A percentile compares a stretch with the other conserved stretches of the same genome.
These are phyloP conservation scores for Plasmodium ovale DNA, from an alignment of 169 alveolate species.

Conservation along the genomic window DNA sequence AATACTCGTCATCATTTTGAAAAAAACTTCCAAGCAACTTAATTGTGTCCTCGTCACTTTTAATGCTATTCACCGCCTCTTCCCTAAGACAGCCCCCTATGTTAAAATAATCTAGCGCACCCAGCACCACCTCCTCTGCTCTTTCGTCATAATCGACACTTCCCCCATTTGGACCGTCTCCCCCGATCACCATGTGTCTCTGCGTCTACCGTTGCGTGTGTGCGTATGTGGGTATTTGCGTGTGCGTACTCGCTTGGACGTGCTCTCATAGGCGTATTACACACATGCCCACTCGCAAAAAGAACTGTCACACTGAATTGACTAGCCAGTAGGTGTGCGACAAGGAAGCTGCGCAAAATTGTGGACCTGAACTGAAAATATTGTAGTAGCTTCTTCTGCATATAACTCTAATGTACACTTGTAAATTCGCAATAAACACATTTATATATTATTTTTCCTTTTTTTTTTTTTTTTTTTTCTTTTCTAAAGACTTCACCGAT, in stretches of 20 bases:
- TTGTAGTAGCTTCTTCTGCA: background rate
- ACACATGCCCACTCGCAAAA: too few relatives aligned
- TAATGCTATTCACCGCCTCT: conserved; percentile 23
- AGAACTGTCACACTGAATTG: too few relatives aligned
- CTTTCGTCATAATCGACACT: conserved; percentile 4
- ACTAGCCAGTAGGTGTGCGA: too few relatives aligned
- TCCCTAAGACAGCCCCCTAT: conserved; percentile 39
- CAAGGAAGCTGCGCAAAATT: background rate
- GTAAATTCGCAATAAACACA: too few relatives aligned
- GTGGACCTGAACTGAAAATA: background rate
- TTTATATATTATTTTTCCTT: background rate
- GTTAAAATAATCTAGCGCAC: conserved; percentile 32
- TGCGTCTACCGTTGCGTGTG: background rate
- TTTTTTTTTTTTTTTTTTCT: too few relatives aligned
- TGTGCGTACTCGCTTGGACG: background rate
- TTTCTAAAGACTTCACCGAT: background rate
- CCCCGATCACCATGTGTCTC: conserved; percentile 11
- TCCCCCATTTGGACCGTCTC: conserved; percentile 9
- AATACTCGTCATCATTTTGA: conserved; percentile 28
- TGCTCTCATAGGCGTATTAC: background rate
- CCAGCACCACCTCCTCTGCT: conserved; percentile 24
- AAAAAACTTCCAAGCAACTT: conserved; percentile 12
- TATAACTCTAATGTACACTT: background rate
- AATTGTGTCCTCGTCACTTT: conserved; percentile 32
- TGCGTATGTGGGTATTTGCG: background rate